A percentile compares a stretch with the other conserved stretches of the same genome.
Evolutionary conservation across 2,329 filamentous ascomycete genomes (phyloP).

Genomic region (Fusarium abutilonis): DNA sequence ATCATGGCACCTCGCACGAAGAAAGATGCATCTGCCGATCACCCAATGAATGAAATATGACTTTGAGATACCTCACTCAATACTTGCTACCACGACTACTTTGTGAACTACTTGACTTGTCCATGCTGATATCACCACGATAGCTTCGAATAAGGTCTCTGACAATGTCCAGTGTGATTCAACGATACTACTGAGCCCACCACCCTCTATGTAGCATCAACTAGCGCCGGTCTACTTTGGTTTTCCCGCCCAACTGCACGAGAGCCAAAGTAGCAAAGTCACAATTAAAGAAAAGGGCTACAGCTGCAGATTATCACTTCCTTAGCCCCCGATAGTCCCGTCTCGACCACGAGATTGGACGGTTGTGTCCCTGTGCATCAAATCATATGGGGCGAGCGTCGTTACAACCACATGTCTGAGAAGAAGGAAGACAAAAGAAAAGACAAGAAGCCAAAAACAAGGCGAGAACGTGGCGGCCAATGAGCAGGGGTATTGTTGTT

Average conservation of each 20-base stretch:
- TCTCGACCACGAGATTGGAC: constrained; percentile 21
- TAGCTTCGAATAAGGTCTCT: neutral
- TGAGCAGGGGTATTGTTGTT: constrained; percentile 17
- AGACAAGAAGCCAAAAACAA: constrained; percentile 31
- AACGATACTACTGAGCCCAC: constrained; percentile 6
- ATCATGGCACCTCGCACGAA: constrained; percentile 32
- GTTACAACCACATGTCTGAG: constrained; percentile 20
- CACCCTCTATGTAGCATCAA: neutral
- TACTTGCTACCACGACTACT: neutral
- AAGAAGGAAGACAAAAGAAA: constrained; percentile 1
- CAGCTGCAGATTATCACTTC: constrained; percentile 14
- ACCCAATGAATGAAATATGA: constrained; percentile 36
- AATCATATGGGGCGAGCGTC: constrained; percentile 19
- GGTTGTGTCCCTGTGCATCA: constrained; percentile 9
- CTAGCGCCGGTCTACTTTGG: constrained; percentile 13
- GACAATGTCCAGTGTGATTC: constrained; percentile 11
- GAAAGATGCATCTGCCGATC: constrained; percentile 35
- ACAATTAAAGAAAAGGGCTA: constrained; percentile 11
- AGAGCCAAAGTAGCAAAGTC: constrained; percentile 16
- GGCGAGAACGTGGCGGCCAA: constrained; percentile 40
- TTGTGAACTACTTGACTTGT: neutral
- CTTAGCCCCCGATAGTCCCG: constrained; percentile 21
- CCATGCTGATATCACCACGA: neutral
- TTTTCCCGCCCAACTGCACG: constrained; percentile 14
- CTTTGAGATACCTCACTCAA: constrained; percentile 32